Evolutionary conservation across 73 alveolate genomes (phyloP).

Genomic region (Stentor roeselii): DNA sequence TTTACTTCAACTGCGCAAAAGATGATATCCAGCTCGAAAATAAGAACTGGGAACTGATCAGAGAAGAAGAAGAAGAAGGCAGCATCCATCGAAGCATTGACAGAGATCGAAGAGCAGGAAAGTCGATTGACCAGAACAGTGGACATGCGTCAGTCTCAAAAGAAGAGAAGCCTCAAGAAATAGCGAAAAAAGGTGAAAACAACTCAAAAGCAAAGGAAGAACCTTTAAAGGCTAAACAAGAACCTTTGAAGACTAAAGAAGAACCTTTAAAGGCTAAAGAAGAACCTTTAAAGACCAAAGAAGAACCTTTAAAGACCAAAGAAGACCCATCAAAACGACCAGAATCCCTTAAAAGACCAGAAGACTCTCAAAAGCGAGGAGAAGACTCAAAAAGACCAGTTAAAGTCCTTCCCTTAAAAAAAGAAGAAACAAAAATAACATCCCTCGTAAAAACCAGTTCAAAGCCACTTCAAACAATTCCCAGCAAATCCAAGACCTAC

Average conservation of each 20-base stretch:
- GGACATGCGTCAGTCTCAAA: not conserved
- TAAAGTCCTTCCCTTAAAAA: not conserved
- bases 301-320: not conserved
- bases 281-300: not conserved
- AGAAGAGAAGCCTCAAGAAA: not conserved
- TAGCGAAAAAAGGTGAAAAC: too few relatives aligned
- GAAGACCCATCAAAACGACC: not conserved
- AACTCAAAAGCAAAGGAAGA: not conserved
- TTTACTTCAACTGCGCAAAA: slow-evolving; percentile 5
- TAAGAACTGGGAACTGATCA: slow-evolving; percentile 18
- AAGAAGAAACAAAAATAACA: not conserved
- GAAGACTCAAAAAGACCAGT: not conserved
- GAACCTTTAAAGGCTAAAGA: not conserved
- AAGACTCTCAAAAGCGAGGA: not conserved
- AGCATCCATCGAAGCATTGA: too few relatives aligned
- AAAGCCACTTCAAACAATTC: not conserved
- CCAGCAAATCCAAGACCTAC: not conserved
- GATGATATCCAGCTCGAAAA: slow-evolving; percentile 18
- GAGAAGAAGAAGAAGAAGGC: slow-evolving; percentile 34
- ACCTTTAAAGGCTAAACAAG: not conserved
- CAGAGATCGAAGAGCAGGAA: too few relatives aligned
- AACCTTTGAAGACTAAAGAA: not conserved
- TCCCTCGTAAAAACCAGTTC: not conserved
- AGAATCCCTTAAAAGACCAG: too few relatives aligned
- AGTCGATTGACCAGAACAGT: not conserved